Evolutionary conservation across 1,284 basidiomycete genomes (phyloP).

Genomic region (Boletus nobilissimus): DNA sequence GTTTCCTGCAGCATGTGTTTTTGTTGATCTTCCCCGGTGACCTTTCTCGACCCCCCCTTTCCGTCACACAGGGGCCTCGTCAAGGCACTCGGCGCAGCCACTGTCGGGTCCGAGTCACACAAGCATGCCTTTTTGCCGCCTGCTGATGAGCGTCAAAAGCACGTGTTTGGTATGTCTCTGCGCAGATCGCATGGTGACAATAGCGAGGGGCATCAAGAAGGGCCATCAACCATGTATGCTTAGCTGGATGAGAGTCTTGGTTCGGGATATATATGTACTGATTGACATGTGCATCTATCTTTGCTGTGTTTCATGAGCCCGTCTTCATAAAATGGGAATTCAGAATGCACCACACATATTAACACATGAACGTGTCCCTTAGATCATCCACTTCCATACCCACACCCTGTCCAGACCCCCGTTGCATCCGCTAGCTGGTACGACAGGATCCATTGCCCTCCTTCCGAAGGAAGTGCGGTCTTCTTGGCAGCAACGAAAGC

Average conservation of each 20-base stretch:
- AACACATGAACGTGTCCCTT: no score
- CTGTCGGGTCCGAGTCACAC: conserved; percentile 32
- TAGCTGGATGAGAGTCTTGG: background rate
- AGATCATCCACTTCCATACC: no score
- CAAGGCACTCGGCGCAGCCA: conserved; percentile 38
- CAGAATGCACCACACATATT: no score
- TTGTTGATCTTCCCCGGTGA: background rate
- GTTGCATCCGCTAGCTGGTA: no score
- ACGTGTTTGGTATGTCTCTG: conserved; percentile 13
- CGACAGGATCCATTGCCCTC: no score
- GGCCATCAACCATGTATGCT: background rate
- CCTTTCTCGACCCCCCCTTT: background rate
- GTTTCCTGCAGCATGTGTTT: background rate
- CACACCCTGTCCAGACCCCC: no score
- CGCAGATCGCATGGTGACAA: conserved; percentile 20
- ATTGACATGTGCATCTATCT: no score
- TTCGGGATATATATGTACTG: background rate
- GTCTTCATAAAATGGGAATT: no score
- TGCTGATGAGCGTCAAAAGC: background rate
- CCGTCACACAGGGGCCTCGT: conserved; percentile 37
- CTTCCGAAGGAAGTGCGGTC: conserved; percentile 51
- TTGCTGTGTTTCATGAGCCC: no score
- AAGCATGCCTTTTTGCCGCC: conserved; percentile 25
- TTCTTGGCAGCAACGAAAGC: conserved; percentile 75
- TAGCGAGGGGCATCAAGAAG: background rate